Base-by-base conservation (phyloP, 371 early-diverging fungal genomes). In the Rhizopus arrhizus region DNA sequence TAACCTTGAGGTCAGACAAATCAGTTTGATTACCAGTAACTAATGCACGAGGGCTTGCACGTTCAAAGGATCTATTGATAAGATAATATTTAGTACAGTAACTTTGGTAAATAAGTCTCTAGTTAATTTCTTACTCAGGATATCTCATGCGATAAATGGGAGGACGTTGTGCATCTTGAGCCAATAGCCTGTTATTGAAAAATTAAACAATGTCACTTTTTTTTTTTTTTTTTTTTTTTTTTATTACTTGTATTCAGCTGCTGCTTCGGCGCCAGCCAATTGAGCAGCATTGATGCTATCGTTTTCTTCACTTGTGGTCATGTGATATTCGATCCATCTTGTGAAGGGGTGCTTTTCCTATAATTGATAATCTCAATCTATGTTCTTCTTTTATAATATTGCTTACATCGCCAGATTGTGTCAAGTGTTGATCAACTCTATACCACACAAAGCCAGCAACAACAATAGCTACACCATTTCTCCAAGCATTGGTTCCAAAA, bases 261-360 rank as follows among this genome's bases (percentile, higher is more conserved):
- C 65, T 34, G 70, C 73, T 38, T 58, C 56, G 36, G 75, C 75
- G n/a, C 62, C 54, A 29, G 64, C 73, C 40, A 75, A 58, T 6
- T 58, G 61, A 35, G 63, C 70, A 22, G 60, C 53, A 43, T 65
- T 71, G 29, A 70, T 51, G 16, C 58, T 58, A 40, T 77, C 75
- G 34, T 70, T 77, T 50, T 77, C 68, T 28, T 58, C 59, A 16
- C 59, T 60, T 9, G 70, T 61, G 10, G 72, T 72, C 80, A 80
- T 80, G 41, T 50, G 68, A 54, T 69, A 65, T 62, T 76, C 80
- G 49, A 80, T 69, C 77, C 77, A 80, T 49, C 66, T 62, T 40
- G 75, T 80, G 61, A 80, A 58, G 43, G 73, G 71, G 62, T 80
- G 75, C 64, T 76, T 80, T 16, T 77, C 72, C 74, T 76, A 65